These are phyloP conservation scores for Hylodesmum podocarpum DNA, from an alignment of 306 rosid species.

Conservation along the genomic window DNA sequence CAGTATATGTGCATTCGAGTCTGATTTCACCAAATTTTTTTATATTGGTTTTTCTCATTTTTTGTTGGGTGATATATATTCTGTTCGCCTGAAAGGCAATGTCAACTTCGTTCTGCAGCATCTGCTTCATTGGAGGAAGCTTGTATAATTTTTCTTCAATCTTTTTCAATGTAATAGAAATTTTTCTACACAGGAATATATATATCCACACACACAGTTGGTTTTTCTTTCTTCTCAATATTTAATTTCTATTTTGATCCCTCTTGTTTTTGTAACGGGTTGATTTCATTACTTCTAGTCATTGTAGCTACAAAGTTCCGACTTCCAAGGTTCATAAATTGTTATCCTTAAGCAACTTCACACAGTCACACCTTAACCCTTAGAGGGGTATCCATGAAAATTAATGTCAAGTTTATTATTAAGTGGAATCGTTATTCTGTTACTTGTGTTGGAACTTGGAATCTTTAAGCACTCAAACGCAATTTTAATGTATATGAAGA, in stretches of 20 bases:
- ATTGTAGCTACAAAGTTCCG: background rate
- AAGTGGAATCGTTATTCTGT: background rate
- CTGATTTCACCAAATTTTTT: constrained; percentile 30
- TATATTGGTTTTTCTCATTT: background rate
- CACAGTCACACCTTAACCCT: background rate
- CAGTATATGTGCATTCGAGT: constrained; percentile 30
- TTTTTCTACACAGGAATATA: constrained; percentile 38
- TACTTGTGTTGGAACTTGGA: background rate
- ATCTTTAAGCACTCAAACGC: background rate
- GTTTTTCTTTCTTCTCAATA: background rate
- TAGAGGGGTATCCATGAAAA: background rate
- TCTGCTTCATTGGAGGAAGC: constrained; percentile 34
- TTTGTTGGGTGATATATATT: constrained; percentile 34
- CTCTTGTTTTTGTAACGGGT: background rate
- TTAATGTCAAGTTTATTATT: background rate
- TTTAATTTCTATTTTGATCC: background rate
- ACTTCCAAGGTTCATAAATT: background rate
- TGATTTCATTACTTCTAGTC: constrained; percentile 9
- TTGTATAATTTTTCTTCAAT: constrained; percentile 33
- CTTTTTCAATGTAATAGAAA: constrained; percentile 34
- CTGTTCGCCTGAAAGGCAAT: constrained; percentile 34
- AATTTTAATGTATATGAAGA: background rate
- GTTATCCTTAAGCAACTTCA: background rate
- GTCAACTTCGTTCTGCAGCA: constrained; percentile 26
- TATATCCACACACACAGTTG: constrained; percentile 5